Evolutionary conservation across 176 grass and related monocot genomes (phyloP).

Genomic region (Oryza punctata): DNA sequence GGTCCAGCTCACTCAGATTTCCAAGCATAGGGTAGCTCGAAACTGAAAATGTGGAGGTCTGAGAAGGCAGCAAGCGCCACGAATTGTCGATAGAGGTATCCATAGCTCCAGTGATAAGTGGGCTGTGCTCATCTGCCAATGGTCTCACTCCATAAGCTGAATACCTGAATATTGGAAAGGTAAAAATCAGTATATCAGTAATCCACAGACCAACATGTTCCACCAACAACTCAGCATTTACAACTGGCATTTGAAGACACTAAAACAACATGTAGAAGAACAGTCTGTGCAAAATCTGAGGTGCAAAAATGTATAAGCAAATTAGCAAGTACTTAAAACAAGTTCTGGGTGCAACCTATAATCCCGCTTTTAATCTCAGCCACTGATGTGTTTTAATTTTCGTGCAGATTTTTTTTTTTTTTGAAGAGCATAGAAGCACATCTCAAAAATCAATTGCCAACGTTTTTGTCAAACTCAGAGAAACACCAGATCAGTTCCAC

Average conservation of each 20-base stretch:
- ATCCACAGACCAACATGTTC: not conserved
- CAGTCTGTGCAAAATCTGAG: not conserved
- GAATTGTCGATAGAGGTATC: conserved; percentile 42
- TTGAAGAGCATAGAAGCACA: too few species aligned
- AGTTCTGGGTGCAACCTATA: not conserved
- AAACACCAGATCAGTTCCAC: not conserved
- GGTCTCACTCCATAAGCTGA: conserved; percentile 55
- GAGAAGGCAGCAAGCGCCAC: conserved; percentile 55
- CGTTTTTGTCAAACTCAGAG: not conserved
- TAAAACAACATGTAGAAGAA: not conserved
- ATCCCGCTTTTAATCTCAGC: too few species aligned
- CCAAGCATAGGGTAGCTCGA: conserved; percentile 52
- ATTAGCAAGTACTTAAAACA: not conserved
- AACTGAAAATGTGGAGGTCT: conserved; percentile 37
- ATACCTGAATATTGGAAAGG: conserved; percentile 33
- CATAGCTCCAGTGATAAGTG: conserved; percentile 41
- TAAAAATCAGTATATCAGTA: not conserved
- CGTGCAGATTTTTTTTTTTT: too few species aligned
- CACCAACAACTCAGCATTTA: not conserved
- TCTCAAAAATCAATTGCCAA: not conserved
- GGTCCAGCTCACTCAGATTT: conserved; percentile 43
- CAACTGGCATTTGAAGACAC: not conserved
- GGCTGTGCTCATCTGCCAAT: conserved; percentile 50
- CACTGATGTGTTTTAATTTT: too few species aligned
- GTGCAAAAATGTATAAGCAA: not conserved